Evolutionary conservation across 805 yeast species (phyloP).

Genomic region (Monosporozyma aerobia): DNA sequence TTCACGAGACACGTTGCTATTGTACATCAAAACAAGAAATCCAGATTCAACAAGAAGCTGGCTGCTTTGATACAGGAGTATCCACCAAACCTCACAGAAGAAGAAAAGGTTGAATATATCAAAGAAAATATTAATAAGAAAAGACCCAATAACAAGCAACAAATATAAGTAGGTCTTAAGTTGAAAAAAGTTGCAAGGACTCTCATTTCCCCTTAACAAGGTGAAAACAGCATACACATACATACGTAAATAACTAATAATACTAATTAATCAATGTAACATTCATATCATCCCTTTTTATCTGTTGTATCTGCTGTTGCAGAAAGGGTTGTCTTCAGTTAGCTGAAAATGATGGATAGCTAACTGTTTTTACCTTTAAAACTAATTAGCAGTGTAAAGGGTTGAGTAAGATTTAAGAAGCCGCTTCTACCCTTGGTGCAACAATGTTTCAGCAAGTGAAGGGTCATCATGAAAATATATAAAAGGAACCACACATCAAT

Average conservation of each 20-base stretch:
- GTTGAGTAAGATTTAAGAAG: not conserved
- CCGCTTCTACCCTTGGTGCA: not conserved
- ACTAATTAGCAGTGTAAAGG: not conserved
- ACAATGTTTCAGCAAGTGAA: not conserved
- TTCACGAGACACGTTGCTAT: constrained; percentile 43
- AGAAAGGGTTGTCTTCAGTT: too few relatives aligned
- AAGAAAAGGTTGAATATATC: constrained; percentile 1
- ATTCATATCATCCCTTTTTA: not conserved
- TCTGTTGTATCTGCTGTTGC: too few relatives aligned
- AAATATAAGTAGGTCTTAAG: not conserved
- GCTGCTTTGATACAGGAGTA: constrained; percentile 19
- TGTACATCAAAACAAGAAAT: constrained; percentile 37
- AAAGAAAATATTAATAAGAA: constrained; percentile 2
- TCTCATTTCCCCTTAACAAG: not conserved
- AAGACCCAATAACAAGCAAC: not conserved
- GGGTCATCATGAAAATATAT: too few relatives aligned
- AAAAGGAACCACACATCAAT: too few relatives aligned
- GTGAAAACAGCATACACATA: not conserved
- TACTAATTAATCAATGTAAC: not conserved
- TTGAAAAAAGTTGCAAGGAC: not conserved
- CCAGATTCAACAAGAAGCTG: constrained; percentile 34
- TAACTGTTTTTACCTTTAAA: not conserved
- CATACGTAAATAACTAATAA: not conserved
- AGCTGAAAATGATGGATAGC: too few relatives aligned
- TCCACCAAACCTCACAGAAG: constrained; percentile 8